Percentiles rank a stretch among this genome's conserved stretches.
phyloP scores from a whole-genome alignment of 1,284 basidiomycete species.

The Puccinia hordei region DNA sequence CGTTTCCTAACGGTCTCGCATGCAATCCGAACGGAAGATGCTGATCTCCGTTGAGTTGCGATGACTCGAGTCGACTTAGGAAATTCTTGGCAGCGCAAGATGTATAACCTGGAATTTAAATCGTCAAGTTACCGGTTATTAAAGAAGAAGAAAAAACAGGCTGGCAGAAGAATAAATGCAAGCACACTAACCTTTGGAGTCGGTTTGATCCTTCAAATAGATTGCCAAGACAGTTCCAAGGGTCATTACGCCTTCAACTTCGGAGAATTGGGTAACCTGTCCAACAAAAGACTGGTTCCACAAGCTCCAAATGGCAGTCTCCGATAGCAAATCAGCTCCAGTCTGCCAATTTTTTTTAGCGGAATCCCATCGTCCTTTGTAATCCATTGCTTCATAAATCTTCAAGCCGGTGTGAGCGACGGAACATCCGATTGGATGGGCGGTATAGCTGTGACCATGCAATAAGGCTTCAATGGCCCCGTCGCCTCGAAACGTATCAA shows the following conservation, averaged over 20 bases:
- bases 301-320: slow-evolving; percentile 73
- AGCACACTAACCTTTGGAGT: slow-evolving; percentile 40
- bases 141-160: no score
- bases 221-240: slow-evolving; percentile 85
- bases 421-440: slow-evolving; percentile 85
- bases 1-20: slow-evolving; percentile 84
- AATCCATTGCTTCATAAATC: slow-evolving; percentile 64
- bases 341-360: slow-evolving; percentile 64
- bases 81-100: slow-evolving; percentile 70
- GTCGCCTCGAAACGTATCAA: slow-evolving; percentile 74
- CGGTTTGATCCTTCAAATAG: slow-evolving; percentile 71
- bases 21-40: slow-evolving; percentile 66
- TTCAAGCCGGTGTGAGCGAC: slow-evolving; percentile 80
- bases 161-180: not conserved
- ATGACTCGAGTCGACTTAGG: slow-evolving; percentile 52
- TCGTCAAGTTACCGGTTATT: not conserved
- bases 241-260: slow-evolving; percentile 77
- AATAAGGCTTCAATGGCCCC: slow-evolving; percentile 81
- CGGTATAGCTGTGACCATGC: slow-evolving; percentile 94
- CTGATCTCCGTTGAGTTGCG: slow-evolving; percentile 42
- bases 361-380: slow-evolving; percentile 66
- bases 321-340: slow-evolving; percentile 52
- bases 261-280: slow-evolving; percentile 65
- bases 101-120: slow-evolving; percentile 67
- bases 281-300: slow-evolving; percentile 78